Evolutionary conservation across 2,329 filamentous ascomycete genomes (phyloP).

Genomic region (Pseudogymnoascus sp.): DNA sequence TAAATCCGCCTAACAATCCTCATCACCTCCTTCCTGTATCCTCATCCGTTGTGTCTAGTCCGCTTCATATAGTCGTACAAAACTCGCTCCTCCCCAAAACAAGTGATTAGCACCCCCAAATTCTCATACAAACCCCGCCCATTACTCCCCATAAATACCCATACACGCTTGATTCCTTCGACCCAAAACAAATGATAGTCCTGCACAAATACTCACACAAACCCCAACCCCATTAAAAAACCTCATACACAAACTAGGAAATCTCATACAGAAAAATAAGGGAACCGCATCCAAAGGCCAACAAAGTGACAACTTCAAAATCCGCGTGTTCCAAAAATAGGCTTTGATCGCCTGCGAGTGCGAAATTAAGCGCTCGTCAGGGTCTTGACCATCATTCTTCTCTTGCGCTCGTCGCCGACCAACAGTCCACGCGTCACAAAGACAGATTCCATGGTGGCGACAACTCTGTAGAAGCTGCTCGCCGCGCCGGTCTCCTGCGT

Average conservation of each 20-base stretch:
- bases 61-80: not conserved
- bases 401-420: slow-evolving; percentile 56
- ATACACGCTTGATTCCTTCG: not conserved
- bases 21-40: not conserved
- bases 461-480: slow-evolving; percentile 76
- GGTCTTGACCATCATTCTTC: slow-evolving; percentile 66
- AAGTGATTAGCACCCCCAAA: not conserved
- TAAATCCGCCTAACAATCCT: not conserved
- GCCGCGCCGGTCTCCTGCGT: slow-evolving; percentile 88
- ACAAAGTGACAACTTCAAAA: slow-evolving; percentile 3
- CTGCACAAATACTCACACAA: not conserved
- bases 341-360: not conserved
- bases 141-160: not conserved
- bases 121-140: not conserved
- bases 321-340: slow-evolving; percentile 7
- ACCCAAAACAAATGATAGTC: not conserved
- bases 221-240: not conserved
- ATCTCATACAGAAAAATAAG: not conserved
- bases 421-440: slow-evolving; percentile 58
- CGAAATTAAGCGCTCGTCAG: slow-evolving; percentile 27
- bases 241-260: not conserved
- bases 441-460: slow-evolving; percentile 64
- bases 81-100: not conserved
- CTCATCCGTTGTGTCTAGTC: not conserved
- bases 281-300: slow-evolving; percentile 8